Base-by-base conservation (phyloP, 1,139 yeast genomes). In the Candida glucosophila region DNA sequence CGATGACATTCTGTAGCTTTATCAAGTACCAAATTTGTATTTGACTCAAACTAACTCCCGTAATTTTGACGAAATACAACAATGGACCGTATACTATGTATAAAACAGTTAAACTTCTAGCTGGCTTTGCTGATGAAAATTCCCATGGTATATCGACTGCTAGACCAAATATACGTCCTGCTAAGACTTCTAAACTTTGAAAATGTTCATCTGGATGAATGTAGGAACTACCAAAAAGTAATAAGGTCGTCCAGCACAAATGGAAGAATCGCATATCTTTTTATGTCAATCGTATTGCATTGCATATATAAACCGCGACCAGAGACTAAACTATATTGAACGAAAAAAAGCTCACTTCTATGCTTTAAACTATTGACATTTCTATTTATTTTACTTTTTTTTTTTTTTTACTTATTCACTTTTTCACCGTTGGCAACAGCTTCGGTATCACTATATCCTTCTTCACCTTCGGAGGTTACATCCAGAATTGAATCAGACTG, bases 121-220 rank as follows among this genome's bases (percentile, higher is more conserved):
- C 77, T 1, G 93, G 88, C 5, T 47, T 31, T 0, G 44, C 55
- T 1, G 57, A 41, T 2, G 61, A 46, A 48, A 83, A 90, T 47
- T 92, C 99, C 99, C 98, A 92, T 0, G 97, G 86, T 2, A 68
- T 45, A 15, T 70, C 64, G 2, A 74, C 68, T 21, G 65, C 54
- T 53, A 62, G 69, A 4, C 68, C 69, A 27, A 69, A 59, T 17
- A 74, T 48, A 19, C 52, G 49, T 37, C 56, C 51, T 4, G 78
- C 64, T 12, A 90, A 46, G 0, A 82, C 77, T 45, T 86, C 94
- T 17, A 92, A 67, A 13, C 79, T 73, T 49, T 92, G 99, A 48
- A 85, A 83, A 49, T 88, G 95, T 54, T 92, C 99, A 58, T 92
- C 99, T 0, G 98, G 98, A 41, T 92, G 99, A 25, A 92, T 77